Base-by-base conservation (phyloP, 768 basidiomycete species). In the Russula vinacea region DNA sequence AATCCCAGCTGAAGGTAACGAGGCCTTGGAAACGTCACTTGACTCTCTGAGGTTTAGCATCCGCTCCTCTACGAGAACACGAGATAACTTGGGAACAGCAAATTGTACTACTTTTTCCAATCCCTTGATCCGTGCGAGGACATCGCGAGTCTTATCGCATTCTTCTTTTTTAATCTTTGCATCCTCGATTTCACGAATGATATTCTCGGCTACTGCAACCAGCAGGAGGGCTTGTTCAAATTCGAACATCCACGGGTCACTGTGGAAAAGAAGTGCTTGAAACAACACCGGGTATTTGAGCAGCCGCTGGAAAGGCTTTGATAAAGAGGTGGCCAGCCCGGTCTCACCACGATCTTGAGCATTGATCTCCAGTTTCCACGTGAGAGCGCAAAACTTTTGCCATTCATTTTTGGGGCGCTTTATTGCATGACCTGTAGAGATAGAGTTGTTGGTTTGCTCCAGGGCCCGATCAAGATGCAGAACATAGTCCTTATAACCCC, bases 101-200 rank as follows among this genome's bases (percentile, higher is more conserved):
- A 99, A 79, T 35, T 35, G 35, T 7, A 8, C 8, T 73, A 92
- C 94, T 73, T 91, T 93, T 73, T 98, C 94, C 55, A 99, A 76
- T 2, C 96, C 96, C 62, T 98, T 96, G 29, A 99, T 98, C 9
- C 97, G 86, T 3, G 95, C 97, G 69, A 97, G 90, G 2, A 92
- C 88, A 74, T 99, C 96, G 19, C 96, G 81, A 3, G 95, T 97
- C 78, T 89, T 90, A 76, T 97, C 93, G 35, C 95, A 85, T 73
- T 96, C 93, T 73, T 98, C 96, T 75, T 93, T 92, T 73, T 91
- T 89, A 60, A 93, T 90, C 80, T 98, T 98, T 79, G 98, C 94
- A 70, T 98, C 94, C 74, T 99, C 96, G 61, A 99, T 98, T 66
- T 89, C 91, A 51, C 96, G 83, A 55, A 99, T 96, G 70, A 98